A percentile compares a stretch with the other conserved stretches of the same genome.
phyloP scores from a whole-genome alignment of 1,284 basidiomycete species.

The Melampsora americana region DNA sequence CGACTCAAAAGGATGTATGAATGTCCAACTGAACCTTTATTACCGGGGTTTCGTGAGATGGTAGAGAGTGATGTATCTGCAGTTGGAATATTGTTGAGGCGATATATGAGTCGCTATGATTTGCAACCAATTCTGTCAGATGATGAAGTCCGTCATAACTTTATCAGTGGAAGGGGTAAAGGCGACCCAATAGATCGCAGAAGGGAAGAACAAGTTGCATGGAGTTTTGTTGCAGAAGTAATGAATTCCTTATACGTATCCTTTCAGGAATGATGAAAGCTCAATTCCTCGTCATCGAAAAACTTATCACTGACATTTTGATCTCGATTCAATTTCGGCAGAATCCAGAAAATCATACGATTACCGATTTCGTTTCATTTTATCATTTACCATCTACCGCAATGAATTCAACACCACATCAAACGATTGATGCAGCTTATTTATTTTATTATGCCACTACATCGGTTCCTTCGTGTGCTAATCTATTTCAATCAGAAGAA shows the following conservation, averaged over 20 bases:
- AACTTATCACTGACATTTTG: background rate
- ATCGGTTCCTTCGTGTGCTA: conserved; percentile 45
- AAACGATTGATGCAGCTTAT: conserved; percentile 73
- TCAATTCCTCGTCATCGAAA: background rate
- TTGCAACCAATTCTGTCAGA: conserved; percentile 73
- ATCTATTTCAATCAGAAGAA: conserved; percentile 46
- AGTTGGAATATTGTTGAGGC: conserved; percentile 70
- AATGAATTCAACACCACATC: conserved; percentile 61
- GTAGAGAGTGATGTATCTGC: conserved; percentile 70
- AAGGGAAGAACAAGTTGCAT: conserved; percentile 78
- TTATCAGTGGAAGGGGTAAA: conserved; percentile 76
- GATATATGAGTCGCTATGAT: conserved; percentile 81
- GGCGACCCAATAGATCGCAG: conserved; percentile 61
- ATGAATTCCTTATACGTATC: no score
- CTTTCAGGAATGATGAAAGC: background rate
- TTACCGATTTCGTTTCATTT: conserved; percentile 96
- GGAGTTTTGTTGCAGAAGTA: conserved; percentile 95
- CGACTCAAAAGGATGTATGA: conserved; percentile 75
- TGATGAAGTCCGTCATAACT: conserved; percentile 81
- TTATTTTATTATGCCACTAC: conserved; percentile 81
- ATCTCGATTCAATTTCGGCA: conserved; percentile 53
- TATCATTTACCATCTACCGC: conserved; percentile 92
- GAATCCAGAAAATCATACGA: conserved; percentile 73
- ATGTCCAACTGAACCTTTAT: conserved; percentile 59
- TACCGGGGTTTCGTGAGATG: conserved; percentile 84